These are phyloP conservation scores for Litchi chinensis DNA, from an alignment of 345 rosid genomes.

Conservation along the genomic window DNA sequence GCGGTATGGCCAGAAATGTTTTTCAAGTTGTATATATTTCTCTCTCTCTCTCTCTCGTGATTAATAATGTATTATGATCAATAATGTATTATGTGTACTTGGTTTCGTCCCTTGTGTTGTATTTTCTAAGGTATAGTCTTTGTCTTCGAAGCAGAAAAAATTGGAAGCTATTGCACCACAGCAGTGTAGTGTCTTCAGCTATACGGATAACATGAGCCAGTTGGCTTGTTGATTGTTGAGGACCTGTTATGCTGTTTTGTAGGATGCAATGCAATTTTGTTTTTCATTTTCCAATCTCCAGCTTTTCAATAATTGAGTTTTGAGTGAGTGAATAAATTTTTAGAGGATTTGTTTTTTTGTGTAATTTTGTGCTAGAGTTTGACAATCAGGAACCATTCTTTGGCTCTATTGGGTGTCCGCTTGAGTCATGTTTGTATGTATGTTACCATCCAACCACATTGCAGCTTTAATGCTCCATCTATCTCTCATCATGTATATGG, in stretches of 20 bases:
- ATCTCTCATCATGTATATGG: neutral
- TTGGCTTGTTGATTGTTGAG: neutral
- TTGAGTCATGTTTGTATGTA: neutral
- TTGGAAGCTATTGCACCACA: conserved; percentile 34
- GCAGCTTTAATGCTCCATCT: neutral
- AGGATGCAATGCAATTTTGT: neutral
- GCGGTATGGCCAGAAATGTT: conserved; percentile 18
- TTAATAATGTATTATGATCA: too few species aligned
- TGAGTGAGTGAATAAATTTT: neutral
- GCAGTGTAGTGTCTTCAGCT: neutral
- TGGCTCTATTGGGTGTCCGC: neutral
- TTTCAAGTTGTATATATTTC: conserved; percentile 10
- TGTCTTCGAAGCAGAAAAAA: conserved; percentile 38
- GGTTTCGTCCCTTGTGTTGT: conserved; percentile 46
- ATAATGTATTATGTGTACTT: conserved; percentile 28
- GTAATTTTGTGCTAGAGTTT: neutral
- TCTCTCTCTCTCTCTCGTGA: conserved; percentile 27
- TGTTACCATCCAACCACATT: neutral
- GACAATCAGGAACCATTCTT: neutral
- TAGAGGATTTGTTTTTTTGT: neutral
- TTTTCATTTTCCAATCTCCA: neutral
- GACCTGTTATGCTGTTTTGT: neutral
- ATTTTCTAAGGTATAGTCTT: conserved; percentile 45
- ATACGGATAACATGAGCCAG: neutral
- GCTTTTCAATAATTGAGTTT: neutral